phyloP scores from a whole-genome alignment of 148 eudicot species.

The Oxyria digyna region DNA sequence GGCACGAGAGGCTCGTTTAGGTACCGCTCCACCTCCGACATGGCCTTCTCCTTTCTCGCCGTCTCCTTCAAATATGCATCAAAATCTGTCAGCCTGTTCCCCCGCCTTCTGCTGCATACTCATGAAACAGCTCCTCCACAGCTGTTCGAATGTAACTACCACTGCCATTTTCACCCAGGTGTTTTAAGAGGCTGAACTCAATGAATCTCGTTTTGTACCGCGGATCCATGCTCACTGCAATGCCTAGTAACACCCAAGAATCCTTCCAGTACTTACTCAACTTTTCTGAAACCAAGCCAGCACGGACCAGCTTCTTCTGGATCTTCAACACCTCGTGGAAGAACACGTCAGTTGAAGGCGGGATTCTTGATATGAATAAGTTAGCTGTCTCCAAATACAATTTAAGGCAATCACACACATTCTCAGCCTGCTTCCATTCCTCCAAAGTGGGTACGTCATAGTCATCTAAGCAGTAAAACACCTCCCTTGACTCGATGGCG shows the following conservation, averaged over 20 bases:
- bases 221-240: constrained; percentile 84
- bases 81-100: constrained; percentile 40
- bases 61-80: constrained; percentile 48
- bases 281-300: constrained; percentile 26
- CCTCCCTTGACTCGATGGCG: not conserved
- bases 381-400: not conserved
- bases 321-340: constrained; percentile 21
- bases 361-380: not conserved
- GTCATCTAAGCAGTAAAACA: not conserved
- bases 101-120: constrained; percentile 19
- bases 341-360: not conserved
- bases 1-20: constrained; percentile 58
- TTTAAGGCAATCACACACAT: not conserved
- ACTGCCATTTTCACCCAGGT: constrained; percentile 41
- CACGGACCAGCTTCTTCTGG: constrained; percentile 39
- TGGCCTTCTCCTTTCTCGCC: constrained; percentile 27
- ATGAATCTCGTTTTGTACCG: constrained; percentile 61
- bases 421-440: constrained; percentile 1
- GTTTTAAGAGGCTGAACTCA: constrained; percentile 39
- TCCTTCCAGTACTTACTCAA: constrained; percentile 61
- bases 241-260: constrained; percentile 37
- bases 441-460: not conserved
- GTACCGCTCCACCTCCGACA: constrained; percentile 67
- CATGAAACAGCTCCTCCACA: constrained; percentile 49
- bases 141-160: constrained; percentile 33